phyloP scores from a whole-genome alignment of 176 grass and related monocot species.

The Triticum aestivum region DNA sequence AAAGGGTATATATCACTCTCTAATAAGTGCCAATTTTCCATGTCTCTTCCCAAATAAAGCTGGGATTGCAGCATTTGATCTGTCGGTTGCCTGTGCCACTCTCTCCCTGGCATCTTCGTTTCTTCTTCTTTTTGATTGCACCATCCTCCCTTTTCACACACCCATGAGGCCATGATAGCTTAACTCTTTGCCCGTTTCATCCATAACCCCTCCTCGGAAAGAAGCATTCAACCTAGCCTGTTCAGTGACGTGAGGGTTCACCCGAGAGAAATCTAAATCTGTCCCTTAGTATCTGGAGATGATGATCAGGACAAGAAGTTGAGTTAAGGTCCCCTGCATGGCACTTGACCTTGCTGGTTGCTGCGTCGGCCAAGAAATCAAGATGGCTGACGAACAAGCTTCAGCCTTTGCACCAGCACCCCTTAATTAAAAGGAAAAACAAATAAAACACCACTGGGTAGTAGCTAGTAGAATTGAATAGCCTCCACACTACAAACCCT shows the following conservation, averaged over 20 bases:
- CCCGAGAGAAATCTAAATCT: neutral
- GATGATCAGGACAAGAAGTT: neutral
- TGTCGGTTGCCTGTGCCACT: conserved; percentile 1
- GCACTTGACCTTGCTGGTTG: neutral
- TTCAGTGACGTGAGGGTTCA: neutral
- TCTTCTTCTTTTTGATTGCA: neutral
- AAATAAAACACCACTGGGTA: neutral
- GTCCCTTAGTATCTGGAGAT: neutral
- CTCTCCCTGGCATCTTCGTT: neutral
- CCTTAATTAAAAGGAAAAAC: neutral
- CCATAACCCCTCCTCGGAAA: neutral
- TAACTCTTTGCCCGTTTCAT: neutral
- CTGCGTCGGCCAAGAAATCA: conserved; percentile 11
- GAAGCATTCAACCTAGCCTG: neutral
- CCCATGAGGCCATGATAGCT: neutral
- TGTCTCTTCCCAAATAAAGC: neutral
- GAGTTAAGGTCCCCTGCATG: neutral
- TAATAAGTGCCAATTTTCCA: neutral
- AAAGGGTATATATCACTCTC: neutral
- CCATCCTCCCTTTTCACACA: neutral
- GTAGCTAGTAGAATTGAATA: conserved; percentile 3
- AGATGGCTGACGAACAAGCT: neutral
- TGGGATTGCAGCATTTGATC: neutral
- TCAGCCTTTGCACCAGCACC: conserved; percentile 3
- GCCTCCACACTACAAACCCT: neutral